Base-by-base conservation (phyloP, 2,329 filamentous ascomycete species). In the Epichloe aotearoae region DNA sequence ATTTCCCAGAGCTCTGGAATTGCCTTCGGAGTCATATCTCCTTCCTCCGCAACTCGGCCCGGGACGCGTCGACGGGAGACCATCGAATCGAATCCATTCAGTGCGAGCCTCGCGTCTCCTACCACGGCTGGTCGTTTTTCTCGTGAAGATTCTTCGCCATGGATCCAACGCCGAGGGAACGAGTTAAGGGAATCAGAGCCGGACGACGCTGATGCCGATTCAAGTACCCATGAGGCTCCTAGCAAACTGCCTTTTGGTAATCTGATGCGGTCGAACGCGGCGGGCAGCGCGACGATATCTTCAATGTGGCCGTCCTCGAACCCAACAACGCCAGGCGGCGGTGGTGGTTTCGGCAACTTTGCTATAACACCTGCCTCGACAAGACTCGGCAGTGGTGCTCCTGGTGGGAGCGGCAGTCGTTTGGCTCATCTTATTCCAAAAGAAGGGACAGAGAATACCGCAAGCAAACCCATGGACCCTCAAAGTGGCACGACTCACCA, bases 261-360 rank as follows among this genome's bases (percentile, higher is more conserved):
- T 12, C 60, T 81, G 53, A 67, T 75, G 54, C 75, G 80, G 38
- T 74, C 70, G 58, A 81, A 76, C 56, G 80, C 77, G 33, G 67
- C 70, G 6, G 72, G 73, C n/a, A 68, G 65, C 33, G 59, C 69
- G 1, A 69, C 64, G 4, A 72, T 77, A 55, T 71, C 69, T 20
- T 60, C 64, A 14, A 75, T 68, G 8, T 71, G 68, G 68, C 64
- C 66, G 19, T 59, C 66, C 4, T 64, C 78, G 14, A 75, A 79
- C 20, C 78, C 79, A 50, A 74, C 73, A 47, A 76, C 83, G 42
- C 77, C 80, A 12, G 80, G 86, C 58, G 80, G 86, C 58, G 77
- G 83, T 6, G 89, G 91, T 36, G 83, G 83, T 20, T 98, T 98
- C 67, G 91, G 91, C 11, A 93, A 83, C 60, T 97, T 97, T 66